Conservation (phyloP, 441 rosid genomes). For the Pelargonium australe region DNA sequence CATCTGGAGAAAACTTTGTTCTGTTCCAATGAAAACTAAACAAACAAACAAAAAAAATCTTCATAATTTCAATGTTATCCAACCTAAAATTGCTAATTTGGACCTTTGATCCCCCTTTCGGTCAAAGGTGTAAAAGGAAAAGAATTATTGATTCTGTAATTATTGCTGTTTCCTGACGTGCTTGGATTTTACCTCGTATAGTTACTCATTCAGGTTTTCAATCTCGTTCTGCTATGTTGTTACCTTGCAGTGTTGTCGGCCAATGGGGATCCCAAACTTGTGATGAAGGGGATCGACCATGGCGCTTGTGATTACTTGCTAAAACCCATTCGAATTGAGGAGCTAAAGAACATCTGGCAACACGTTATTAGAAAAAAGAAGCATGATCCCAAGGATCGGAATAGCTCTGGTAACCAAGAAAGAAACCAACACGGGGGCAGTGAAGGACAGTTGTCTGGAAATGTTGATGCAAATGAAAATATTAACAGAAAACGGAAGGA, state of each 20-base stretch:
- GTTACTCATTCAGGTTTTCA: slow-evolving; percentile 1
- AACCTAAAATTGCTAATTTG: background rate
- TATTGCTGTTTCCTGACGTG: background rate
- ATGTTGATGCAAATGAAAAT: slow-evolving; percentile 36
- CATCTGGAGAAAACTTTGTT: background rate
- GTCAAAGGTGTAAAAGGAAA: too few species aligned
- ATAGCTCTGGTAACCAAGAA: slow-evolving; percentile 35
- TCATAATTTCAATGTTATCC: background rate
- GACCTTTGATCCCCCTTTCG: background rate
- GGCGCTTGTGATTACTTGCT: slow-evolving; percentile 86
- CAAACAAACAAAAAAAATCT: background rate
- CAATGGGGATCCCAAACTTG: slow-evolving; percentile 65
- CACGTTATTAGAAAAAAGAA: slow-evolving; percentile 81
- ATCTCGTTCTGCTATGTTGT: background rate
- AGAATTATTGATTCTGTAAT: background rate
- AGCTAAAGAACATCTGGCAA: slow-evolving; percentile 89
- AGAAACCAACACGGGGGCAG: slow-evolving; percentile 26
- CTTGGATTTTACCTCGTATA: background rate
- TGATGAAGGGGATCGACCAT: slow-evolving; percentile 80
- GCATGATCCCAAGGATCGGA: slow-evolving; percentile 30
- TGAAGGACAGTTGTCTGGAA: slow-evolving; percentile 26
- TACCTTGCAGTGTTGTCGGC: slow-evolving; percentile 69
- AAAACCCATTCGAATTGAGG: slow-evolving; percentile 81
- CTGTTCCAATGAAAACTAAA: background rate
- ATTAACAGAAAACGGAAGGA: slow-evolving; percentile 56